Evolutionary conservation across 768 basidiomycete species (phyloP), one percentile per base, ranked within the genome.

Genomic region (Leucogyrophana mollusca): DNA sequence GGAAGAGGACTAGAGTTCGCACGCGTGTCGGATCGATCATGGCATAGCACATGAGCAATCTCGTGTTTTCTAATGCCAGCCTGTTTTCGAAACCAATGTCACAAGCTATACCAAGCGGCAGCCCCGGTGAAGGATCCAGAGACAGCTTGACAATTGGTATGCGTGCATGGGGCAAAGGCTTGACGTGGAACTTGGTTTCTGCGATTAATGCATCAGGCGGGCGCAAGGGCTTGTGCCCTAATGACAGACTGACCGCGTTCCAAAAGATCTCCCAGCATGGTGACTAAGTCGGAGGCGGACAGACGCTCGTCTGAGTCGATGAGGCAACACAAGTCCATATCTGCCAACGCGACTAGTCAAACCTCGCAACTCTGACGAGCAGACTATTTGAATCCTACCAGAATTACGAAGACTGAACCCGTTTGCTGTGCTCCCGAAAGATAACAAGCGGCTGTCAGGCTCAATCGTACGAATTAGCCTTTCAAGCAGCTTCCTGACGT

Each of bases 61-160:
- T 80, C 25, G 95, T 99, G 66, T 99, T 99, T 72, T 99, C 95
- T 46, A 99, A 74, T 21, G 95, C 95, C 45, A 99, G 76, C 59
- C 94, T 80, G 69, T 98, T 98, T 73, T 96, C 95, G 57, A 98
- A 98, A 14, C 95, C 95, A 54, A 99, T 99, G 65, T 99, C 95
- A 63, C 95, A 97, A 6, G 94, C 90, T 56, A 99, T 95, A 46
- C 94, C 94, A 41, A 82, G 77, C 8, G 87, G 86, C 11, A 92
- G 72, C 4, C 85, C 82, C 9, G 83, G 84, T 3, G 90, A 89
- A 14, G 91, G 90, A 62, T 91, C 86, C 20, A 98, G 79, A 18
- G 90, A 92, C 44, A 99, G 77, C 73, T 99, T 99, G 61, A 99
- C 92, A 62, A 99, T 99, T 25, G 95, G 95, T 75, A 98, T 97